phyloP scores from a whole-genome alignment of 2,329 filamentous ascomycete species.

The Endoconidiophora laricicola region DNA sequence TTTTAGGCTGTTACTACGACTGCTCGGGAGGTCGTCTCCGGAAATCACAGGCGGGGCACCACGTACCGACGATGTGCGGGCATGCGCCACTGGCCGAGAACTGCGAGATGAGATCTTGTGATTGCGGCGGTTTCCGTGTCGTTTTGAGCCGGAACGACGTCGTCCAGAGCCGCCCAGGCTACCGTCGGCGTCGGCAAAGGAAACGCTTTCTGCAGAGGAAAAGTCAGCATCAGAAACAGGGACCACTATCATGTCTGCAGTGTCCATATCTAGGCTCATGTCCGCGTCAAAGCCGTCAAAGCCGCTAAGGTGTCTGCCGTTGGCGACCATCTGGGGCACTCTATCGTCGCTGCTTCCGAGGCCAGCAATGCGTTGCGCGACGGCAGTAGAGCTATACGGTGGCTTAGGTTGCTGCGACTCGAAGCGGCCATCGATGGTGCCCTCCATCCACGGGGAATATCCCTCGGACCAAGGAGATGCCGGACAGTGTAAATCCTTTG shows the following conservation, averaged over 20 bases:
- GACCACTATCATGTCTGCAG: constrained; percentile 3
- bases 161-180: not conserved
- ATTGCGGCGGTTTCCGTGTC: not conserved
- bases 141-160: constrained; percentile 1
- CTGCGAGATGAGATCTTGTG: constrained; percentile 5
- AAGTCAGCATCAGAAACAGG: constrained; percentile 10
- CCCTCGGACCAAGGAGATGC: constrained; percentile 11
- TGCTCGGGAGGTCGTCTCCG: constrained; percentile 9
- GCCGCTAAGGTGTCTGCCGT: not conserved
- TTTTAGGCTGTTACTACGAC: constrained; percentile 1
- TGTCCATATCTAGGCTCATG: constrained; percentile 1
- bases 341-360: not conserved
- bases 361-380: not conserved
- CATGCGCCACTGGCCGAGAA: not conserved
- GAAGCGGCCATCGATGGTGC: not conserved
- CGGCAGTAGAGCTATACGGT: not conserved
- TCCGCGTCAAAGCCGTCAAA: constrained; percentile 1
- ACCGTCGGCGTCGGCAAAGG: constrained; percentile 1
- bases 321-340: not conserved
- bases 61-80: not conserved
- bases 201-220: constrained; percentile 11
- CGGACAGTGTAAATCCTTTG: constrained; percentile 7
- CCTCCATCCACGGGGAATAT: constrained; percentile 8
- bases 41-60: not conserved
- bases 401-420: not conserved